Base-by-base conservation (phyloP, 441 rosid genomes). In the Kokia cookei region DNA sequence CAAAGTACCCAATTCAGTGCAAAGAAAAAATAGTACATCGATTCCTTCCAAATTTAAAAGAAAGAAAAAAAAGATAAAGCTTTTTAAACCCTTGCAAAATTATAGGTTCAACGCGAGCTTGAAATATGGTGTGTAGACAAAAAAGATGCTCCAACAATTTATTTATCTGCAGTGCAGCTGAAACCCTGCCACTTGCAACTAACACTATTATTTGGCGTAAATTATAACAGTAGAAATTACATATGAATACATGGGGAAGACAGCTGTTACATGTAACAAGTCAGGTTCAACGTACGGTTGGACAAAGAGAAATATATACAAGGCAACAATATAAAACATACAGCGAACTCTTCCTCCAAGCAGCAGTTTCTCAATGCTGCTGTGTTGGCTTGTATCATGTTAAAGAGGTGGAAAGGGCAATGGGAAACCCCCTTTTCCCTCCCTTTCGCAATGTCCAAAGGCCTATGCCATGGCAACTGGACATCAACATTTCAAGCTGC, bases 341-440 rank as follows among this genome's bases (percentile, higher is more conserved):
- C 78, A 62, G 87, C 84, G n/a, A 72, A 35, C 93, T 40, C 58
- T 84, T 72, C 81, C 97, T 11, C 12, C 86, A 89, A 75, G 29
- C 69, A 76, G 82, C 86, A 87, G 62, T 82, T 81, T 54, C 90
- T 96, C 74, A 80, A 57, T 76, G 19, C 65, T 60, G 79, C 40
- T 29, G 64, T 10, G 27, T 94, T 83, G 91, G 92, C 91, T 92
- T 89, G 88, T 85, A 86, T 90, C 82, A 91, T 86, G 78, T 62
- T 37, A 35, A 19, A n/a, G 66, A 71, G 54, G 55, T 1, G 65
- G 60, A 67, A 70, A 26, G 11, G 62, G 51, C 68, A 65, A 10
- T 54, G 19, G 62, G 73, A 37, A 68, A 19, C 67, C 53, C 32
- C 40, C 62, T 57, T 66, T 69, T 69, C 55, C 37, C 60, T 53